Evolutionary conservation across 192 early-diverging fungal species (phyloP), one percentile per base, ranked within the genome.

Genomic region (Pilaira anomala): DNA sequence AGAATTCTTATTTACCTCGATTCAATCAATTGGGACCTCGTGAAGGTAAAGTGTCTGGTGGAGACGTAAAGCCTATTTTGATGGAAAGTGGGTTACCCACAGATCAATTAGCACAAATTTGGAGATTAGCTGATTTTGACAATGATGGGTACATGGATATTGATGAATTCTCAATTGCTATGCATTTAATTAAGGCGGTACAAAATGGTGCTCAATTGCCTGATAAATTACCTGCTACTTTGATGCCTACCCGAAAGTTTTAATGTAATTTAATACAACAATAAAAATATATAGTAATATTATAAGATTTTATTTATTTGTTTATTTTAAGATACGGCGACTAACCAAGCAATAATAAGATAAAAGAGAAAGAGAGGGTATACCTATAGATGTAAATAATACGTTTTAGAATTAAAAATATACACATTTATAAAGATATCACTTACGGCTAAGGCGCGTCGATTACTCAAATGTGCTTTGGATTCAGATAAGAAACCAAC

Each of bases 321-420:
- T 46, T 46, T 14, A 40, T 41, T 67, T 40, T 76, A 87, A 48
- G 88, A 87, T 29, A 91, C 88, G 22, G 89, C 78, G 54, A 98
- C 88, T 77, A 97, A 83, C 97, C 97, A 98, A 44, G 83, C 89
- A 70, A 98, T 93, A 67, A 91, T 79, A 56, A 96, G 92, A 74
- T 96, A 98, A 65, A 98, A 98, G 61, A 98, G 75, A 62, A 88
- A 91, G 22, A 98, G 87, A 45, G 97, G 97, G 71, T 97, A 98
- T 29, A 70, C 60, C 68, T 69, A 49, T n/a, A n/a, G n/a, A n/a
- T n/a, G n/a, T n/a, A n/a, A n/a, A n/a, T n/a, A n/a, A n/a, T n/a
- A n/a, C n/a, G n/a, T n/a, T n/a, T n/a, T n/a, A n/a, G n/a, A n/a
- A n/a, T n/a, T n/a, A n/a, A n/a, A n/a, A n/a, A n/a, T n/a, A n/a